These are phyloP conservation scores for Botrytis pseudocinerea DNA, from an alignment of 2,329 filamentous ascomycete genomes.

Conservation along the genomic window DNA sequence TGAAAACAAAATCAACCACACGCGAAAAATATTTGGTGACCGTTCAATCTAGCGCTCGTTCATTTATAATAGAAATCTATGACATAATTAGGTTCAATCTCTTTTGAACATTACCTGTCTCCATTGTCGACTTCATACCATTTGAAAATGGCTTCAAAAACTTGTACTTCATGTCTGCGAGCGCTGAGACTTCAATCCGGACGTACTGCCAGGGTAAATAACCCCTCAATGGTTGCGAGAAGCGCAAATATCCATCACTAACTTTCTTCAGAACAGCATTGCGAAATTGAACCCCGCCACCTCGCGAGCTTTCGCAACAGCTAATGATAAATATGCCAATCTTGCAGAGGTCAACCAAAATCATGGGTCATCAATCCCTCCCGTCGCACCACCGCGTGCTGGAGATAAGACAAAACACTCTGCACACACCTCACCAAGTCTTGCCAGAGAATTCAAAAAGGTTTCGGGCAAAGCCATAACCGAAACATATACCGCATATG, in stretches of 20 bases:
- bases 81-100: neutral
- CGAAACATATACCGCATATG: constrained; percentile 77
- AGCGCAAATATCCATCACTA: constrained; percentile 9
- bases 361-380: constrained; percentile 30
- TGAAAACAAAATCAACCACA: neutral
- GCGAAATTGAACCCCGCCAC: neutral
- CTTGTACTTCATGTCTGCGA: constrained; percentile 38
- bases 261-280: constrained; percentile 23
- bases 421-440: constrained; percentile 14
- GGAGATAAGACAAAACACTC: constrained; percentile 23
- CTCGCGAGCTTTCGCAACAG: constrained; percentile 34
- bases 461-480: constrained; percentile 41
- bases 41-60: neutral
- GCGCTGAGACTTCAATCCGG: constrained; percentile 32
- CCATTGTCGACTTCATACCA: neutral
- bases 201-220: constrained; percentile 28
- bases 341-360: constrained; percentile 29
- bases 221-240: neutral
- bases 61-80: neutral
- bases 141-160: constrained; percentile 33
- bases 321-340: constrained; percentile 35
- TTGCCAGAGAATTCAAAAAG: constrained; percentile 26
- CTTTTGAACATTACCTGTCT: neutral
- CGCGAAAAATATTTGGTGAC: neutral
- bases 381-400: constrained; percentile 25